phyloP scores from a whole-genome alignment of 768 basidiomycete genomes.

The Multifurca ochricompacta region DNA sequence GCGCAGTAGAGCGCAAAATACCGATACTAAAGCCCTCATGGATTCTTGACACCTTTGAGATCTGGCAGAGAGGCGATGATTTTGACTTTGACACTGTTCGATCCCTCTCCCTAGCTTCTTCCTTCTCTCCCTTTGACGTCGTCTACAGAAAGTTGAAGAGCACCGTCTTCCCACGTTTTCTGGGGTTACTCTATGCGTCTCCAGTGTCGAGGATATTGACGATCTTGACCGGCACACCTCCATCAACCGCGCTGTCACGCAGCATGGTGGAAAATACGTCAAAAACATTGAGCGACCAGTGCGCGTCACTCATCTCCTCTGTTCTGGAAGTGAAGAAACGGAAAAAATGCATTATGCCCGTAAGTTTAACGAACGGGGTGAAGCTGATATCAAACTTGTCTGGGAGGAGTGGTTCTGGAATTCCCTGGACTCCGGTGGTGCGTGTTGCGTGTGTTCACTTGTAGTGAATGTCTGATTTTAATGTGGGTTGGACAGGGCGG shows the following conservation, averaged over 20 bases:
- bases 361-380: slow-evolving; percentile 60
- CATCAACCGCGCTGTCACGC: slow-evolving; percentile 53
- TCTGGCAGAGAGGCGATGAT: slow-evolving; percentile 78
- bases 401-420: slow-evolving; percentile 99
- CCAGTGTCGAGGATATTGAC: slow-evolving; percentile 61
- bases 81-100: slow-evolving; percentile 56
- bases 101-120: neutral
- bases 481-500: slow-evolving; percentile 7
- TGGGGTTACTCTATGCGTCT: slow-evolving; percentile 60
- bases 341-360: slow-evolving; percentile 76
- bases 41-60: slow-evolving; percentile 61
- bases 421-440: slow-evolving; percentile 67
- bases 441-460: slow-evolving; percentile 4
- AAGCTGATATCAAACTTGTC: slow-evolving; percentile 68
- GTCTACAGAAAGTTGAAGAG: slow-evolving; percentile 44
- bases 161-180: slow-evolving; percentile 71
- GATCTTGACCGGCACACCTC: slow-evolving; percentile 50
- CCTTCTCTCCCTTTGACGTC: neutral
- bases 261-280: slow-evolving; percentile 59
- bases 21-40: slow-evolving; percentile 75
- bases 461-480: neutral
- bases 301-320: slow-evolving; percentile 79
- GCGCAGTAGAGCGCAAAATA: slow-evolving; percentile 71
- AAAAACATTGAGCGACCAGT: slow-evolving; percentile 73
- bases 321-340: slow-evolving; percentile 54